These are phyloP conservation scores for Yamadazyma scolyti DNA, from an alignment of 805 yeast genomes.

Conservation along the genomic window DNA sequence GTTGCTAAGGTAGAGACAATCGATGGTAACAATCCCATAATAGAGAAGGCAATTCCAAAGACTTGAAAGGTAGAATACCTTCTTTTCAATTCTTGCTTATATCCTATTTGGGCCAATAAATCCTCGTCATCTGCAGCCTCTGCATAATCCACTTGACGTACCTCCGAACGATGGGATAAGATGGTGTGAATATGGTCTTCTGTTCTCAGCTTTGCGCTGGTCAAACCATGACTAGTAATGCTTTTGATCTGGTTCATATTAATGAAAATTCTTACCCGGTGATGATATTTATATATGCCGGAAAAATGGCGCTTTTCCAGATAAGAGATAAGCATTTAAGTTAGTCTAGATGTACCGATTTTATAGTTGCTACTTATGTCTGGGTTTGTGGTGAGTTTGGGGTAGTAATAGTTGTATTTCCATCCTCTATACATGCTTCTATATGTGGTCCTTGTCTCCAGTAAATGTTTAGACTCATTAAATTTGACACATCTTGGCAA, in stretches of 20 bases:
- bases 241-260: conserved; percentile 1
- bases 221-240: conserved; percentile 7
- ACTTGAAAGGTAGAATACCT: conserved; percentile 59
- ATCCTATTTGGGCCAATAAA: conserved; percentile 55
- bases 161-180: conserved; percentile 15
- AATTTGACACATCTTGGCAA: too few relatives aligned
- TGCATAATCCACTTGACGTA: conserved; percentile 16
- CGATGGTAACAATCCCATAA: conserved; percentile 69
- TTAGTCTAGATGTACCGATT: too few relatives aligned
- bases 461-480: too few relatives aligned
- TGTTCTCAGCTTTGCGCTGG: conserved; percentile 7
- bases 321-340: too few relatives aligned
- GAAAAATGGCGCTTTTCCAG: too few relatives aligned
- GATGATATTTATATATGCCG: too few relatives aligned
- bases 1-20: conserved; percentile 52
- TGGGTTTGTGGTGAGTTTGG: too few relatives aligned
- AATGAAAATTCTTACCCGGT: too few relatives aligned
- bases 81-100: conserved; percentile 64
- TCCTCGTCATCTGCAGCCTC: conserved; percentile 16
- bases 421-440: too few relatives aligned
- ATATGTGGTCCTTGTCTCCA: too few relatives aligned
- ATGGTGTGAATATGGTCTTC: conserved; percentile 9
- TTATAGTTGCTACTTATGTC: too few relatives aligned
- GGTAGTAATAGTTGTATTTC: too few relatives aligned
- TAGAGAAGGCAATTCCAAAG: conserved; percentile 67